A percentile compares a stretch with the other conserved stretches of the same genome.
Evolutionary conservation across 2,329 filamentous ascomycete genomes (phyloP).

Genomic region (Claviceps africana): DNA sequence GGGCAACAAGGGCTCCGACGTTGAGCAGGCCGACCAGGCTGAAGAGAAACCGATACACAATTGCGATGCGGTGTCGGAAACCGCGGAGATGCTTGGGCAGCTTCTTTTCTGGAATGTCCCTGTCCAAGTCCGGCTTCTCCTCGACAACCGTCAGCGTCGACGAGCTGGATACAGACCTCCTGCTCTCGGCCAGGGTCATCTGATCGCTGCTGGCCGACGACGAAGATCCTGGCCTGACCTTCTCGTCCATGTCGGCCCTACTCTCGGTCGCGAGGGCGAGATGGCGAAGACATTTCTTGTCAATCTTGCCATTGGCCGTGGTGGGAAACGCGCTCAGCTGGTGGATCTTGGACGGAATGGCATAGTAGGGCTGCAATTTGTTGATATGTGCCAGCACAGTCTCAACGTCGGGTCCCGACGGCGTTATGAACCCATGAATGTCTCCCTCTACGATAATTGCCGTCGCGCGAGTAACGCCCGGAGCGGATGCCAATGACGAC

Average conservation of each 20-base stretch:
- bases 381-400: constrained; percentile 26
- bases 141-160: constrained; percentile 17
- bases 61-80: constrained; percentile 31
- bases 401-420: constrained; percentile 19
- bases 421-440: constrained; percentile 37
- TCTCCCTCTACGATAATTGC: constrained; percentile 31
- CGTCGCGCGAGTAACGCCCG: constrained; percentile 32
- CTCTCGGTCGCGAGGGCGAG: constrained; percentile 13
- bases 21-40: constrained; percentile 38
- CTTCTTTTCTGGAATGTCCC: constrained; percentile 27
- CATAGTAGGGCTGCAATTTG: constrained; percentile 38
- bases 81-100: constrained; percentile 24
- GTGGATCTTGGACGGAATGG: constrained; percentile 32
- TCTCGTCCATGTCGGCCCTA: constrained; percentile 1
- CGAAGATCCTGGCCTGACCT: background rate
- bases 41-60: constrained; percentile 43
- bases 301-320: constrained; percentile 42
- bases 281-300: constrained; percentile 31
- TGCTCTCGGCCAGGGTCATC: constrained; percentile 15
- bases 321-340: constrained; percentile 30
- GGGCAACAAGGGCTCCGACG: constrained; percentile 29
- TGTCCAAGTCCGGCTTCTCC: constrained; percentile 17
- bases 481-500: constrained; percentile 30
- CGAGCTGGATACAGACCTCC: constrained; percentile 15
- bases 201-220: constrained; percentile 9